Percentiles rank a stretch among this genome's conserved stretches.
Conservation (phyloP, 257 asterid genomes). For the Misopates orontium region DNA sequence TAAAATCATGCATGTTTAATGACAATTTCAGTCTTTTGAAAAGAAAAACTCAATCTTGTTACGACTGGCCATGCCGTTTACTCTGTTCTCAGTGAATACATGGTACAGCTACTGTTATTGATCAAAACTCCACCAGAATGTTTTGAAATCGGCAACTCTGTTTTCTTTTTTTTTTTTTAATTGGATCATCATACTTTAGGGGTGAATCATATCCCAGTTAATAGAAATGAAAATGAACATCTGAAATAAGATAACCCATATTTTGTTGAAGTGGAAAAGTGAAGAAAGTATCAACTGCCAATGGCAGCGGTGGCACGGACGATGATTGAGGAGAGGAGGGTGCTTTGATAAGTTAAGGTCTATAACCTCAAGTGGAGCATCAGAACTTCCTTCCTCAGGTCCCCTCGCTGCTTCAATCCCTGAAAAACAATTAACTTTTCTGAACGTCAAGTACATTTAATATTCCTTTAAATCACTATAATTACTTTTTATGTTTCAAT, state of each 20-base stretch:
- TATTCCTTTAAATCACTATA: conserved; percentile 7
- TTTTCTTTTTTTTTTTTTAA: conserved; percentile 2
- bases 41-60: background rate
- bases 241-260: background rate
- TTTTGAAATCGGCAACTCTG: background rate
- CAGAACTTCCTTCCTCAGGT: background rate
- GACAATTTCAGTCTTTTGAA: background rate
- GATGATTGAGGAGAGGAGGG: conserved; percentile 1
- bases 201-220: background rate
- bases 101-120: background rate
- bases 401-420: background rate
- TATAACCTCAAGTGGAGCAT: background rate
- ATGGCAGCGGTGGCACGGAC: background rate
- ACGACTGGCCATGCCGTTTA: too few relatives aligned
- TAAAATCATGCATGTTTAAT: conserved; percentile 1
- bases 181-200: background rate
- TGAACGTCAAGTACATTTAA: background rate
- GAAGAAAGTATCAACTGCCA: conserved; percentile 4
- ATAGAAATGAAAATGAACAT: background rate
- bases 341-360: background rate
- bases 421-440: conserved; percentile 1
- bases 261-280: conserved; percentile 13
- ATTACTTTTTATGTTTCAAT: background rate
- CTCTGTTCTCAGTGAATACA: background rate
- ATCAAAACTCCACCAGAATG: background rate